phyloP scores from a whole-genome alignment of 164 flowering plant species.

The Umbellularia californica region DNA sequence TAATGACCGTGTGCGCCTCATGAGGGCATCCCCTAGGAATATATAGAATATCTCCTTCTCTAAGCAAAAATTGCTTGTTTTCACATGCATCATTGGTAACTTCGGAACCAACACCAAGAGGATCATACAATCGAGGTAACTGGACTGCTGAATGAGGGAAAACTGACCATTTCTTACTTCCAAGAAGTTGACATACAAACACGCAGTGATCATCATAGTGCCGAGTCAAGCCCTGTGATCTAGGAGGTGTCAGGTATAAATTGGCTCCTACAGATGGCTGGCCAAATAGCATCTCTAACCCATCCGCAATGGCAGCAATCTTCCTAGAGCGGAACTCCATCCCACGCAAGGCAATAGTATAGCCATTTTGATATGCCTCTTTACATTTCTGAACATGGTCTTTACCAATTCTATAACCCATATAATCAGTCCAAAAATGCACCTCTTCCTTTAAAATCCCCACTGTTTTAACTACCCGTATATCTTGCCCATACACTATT shows the following conservation, averaged over 20 bases:
- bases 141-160: slow-evolving; percentile 24
- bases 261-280: slow-evolving; percentile 81
- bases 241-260: slow-evolving; percentile 68
- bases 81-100: slow-evolving; percentile 16
- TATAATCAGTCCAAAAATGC: slow-evolving; percentile 35
- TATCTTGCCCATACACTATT: slow-evolving; percentile 57
- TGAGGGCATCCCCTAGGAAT: slow-evolving; percentile 81
- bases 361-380: slow-evolving; percentile 56
- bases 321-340: slow-evolving; percentile 58
- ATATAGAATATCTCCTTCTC: slow-evolving; percentile 71
- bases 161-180: slow-evolving; percentile 55
- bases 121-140: slow-evolving; percentile 72
- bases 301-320: slow-evolving; percentile 53
- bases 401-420: slow-evolving; percentile 10
- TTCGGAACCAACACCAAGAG: slow-evolving; percentile 21
- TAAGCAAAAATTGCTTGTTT: slow-evolving; percentile 35
- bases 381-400: slow-evolving; percentile 37
- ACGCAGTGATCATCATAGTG: slow-evolving; percentile 88
- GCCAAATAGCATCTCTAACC: slow-evolving; percentile 60
- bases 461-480: slow-evolving; percentile 53
- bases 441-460: slow-evolving; percentile 33
- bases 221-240: slow-evolving; percentile 69
- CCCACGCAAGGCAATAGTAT: slow-evolving; percentile 75
- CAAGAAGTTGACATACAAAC: slow-evolving; percentile 68
- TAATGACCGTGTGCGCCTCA: slow-evolving; percentile 50